These are phyloP conservation scores for Aphanomyces invadans DNA, from an alignment of 352 stramenopile species.

Conservation along the genomic window DNA sequence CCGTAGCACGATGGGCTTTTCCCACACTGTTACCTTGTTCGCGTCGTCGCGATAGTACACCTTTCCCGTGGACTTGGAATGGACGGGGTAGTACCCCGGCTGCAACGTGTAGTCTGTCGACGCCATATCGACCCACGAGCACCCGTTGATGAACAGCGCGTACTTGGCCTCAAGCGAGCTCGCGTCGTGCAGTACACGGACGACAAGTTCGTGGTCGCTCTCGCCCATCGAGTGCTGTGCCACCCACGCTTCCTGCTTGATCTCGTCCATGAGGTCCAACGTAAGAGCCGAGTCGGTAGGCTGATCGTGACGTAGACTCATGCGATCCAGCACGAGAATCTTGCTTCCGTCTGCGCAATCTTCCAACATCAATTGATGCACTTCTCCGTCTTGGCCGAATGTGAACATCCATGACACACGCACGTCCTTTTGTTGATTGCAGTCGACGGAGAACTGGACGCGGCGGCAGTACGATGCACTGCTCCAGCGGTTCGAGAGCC, in stretches of 20 bases:
- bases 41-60: slow-evolving; percentile 70
- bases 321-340: slow-evolving; percentile 53
- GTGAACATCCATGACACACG: slow-evolving; percentile 71
- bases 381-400: slow-evolving; percentile 59
- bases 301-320: slow-evolving; percentile 14
- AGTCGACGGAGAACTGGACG: slow-evolving; percentile 35
- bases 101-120: slow-evolving; percentile 80
- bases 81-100: slow-evolving; percentile 65
- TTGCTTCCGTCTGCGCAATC: slow-evolving; percentile 54
- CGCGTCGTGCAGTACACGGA: slow-evolving; percentile 56
- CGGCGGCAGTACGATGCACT: slow-evolving; percentile 70
- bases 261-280: neutral
- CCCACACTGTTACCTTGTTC: slow-evolving; percentile 60
- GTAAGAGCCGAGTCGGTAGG: slow-evolving; percentile 3
- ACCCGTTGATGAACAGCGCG: slow-evolving; percentile 71
- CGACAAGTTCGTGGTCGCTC: slow-evolving; percentile 47
- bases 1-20: slow-evolving; percentile 41
- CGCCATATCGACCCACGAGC: slow-evolving; percentile 56
- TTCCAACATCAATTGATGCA: slow-evolving; percentile 71
- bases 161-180: slow-evolving; percentile 41
- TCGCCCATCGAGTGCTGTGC: slow-evolving; percentile 35
- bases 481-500: slow-evolving; percentile 40
- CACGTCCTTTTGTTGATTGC: slow-evolving; percentile 34
- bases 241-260: slow-evolving; percentile 33
- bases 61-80: slow-evolving; percentile 57